Conservation (phyloP, 164 flowering plant genomes). For the Macadamia tetraphylla region DNA sequence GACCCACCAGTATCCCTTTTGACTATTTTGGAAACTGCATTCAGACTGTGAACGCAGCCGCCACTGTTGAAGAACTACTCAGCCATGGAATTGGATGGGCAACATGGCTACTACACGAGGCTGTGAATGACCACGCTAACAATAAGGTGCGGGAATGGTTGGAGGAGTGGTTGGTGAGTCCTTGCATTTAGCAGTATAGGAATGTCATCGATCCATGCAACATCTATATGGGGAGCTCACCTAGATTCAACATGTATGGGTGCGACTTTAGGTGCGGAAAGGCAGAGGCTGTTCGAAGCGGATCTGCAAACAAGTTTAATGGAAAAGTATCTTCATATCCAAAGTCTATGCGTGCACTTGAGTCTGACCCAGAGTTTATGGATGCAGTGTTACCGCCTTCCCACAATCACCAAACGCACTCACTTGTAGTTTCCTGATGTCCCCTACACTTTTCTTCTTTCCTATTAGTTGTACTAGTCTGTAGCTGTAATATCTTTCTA, state of each 20-base stretch:
- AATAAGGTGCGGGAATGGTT: background rate
- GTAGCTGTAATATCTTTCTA: too few relatives aligned
- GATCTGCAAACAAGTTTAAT: too few relatives aligned
- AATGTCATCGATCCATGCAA: background rate
- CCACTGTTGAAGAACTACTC: constrained; percentile 35
- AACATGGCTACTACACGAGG: constrained; percentile 8
- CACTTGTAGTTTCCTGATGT: too few relatives aligned
- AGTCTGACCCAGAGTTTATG: constrained; percentile 16
- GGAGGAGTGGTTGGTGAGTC: constrained; percentile 8
- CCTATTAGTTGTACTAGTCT: too few relatives aligned
- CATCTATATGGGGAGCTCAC: constrained; percentile 18
- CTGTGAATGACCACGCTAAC: constrained; percentile 7
- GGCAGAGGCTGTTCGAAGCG: constrained; percentile 15
- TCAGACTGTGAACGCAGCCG: constrained; percentile 9
- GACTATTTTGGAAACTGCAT: constrained; percentile 47
- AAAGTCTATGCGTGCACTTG: constrained; percentile 13
- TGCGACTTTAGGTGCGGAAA: constrained; percentile 25
- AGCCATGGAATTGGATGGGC: constrained; percentile 22
- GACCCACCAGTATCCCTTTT: constrained; percentile 30
- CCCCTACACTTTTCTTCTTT: too few relatives aligned
- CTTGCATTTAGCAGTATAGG: background rate
- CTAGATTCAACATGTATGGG: constrained; percentile 24
- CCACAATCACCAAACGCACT: background rate
- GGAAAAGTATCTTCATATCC: constrained; percentile 15
- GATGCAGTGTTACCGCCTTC: background rate